A percentile compares a stretch with the other conserved stretches of the same genome.
These are phyloP conservation scores for Penicillium sclerotiorum DNA, from an alignment of 2,329 filamentous ascomycete genomes.

Conservation along the genomic window DNA sequence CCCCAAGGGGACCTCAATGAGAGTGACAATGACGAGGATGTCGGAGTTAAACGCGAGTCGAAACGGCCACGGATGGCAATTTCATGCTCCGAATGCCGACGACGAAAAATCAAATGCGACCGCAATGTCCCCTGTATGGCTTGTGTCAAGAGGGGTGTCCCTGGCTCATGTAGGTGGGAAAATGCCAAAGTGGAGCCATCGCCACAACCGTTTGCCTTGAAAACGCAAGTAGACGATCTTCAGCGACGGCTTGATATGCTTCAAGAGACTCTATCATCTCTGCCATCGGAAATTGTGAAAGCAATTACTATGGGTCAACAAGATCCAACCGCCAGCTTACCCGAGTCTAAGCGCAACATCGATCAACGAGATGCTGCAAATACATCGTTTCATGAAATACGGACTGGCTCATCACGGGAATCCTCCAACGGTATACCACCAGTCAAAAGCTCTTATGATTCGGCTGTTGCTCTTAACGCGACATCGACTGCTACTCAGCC, in stretches of 20 bases:
- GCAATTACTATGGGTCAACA: not conserved
- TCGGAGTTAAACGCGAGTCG: not conserved
- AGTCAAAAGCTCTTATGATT: not conserved
- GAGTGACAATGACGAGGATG: not conserved
- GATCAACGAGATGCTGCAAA: not conserved
- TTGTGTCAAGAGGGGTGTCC: conserved; percentile 1
- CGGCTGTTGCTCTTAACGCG: too few species aligned
- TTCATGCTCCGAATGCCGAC: conserved; percentile 3
- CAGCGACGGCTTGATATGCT: not conserved
- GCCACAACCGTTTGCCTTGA: conserved; percentile 2
- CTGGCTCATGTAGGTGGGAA: conserved; percentile 3
- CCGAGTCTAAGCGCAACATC: not conserved
- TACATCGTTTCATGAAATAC: not conserved
- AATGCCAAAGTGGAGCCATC: conserved; percentile 2
- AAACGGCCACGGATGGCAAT: conserved; percentile 4
- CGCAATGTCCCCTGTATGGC: conserved; percentile 2
- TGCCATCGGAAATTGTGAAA: not conserved
- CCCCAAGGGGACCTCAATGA: not conserved
- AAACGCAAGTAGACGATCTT: conserved; percentile 1
- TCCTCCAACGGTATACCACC: not conserved
- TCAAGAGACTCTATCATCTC: not conserved
- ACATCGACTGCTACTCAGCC: not conserved
- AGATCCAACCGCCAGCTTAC: not conserved
- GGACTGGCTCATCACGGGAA: not conserved
- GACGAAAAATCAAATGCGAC: conserved; percentile 3